Evolutionary conservation across 2,329 filamentous ascomycete species (phyloP).

Genomic region (Ceratocystis huliohia): DNA sequence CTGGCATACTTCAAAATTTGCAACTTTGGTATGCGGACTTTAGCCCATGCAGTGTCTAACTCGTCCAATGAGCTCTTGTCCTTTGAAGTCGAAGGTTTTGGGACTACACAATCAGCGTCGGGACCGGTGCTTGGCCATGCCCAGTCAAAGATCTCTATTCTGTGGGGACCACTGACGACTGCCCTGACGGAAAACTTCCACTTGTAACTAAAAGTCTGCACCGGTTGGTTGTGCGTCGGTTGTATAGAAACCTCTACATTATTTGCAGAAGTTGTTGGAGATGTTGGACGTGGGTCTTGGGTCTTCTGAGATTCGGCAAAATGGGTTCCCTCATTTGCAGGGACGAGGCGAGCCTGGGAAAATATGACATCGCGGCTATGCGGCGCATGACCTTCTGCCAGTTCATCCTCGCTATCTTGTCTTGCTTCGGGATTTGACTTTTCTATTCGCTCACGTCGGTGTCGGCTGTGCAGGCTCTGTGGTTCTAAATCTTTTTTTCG

Average conservation of each 20-base stretch:
- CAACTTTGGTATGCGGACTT: background rate
- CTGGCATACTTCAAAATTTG: background rate
- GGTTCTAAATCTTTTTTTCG: background rate
- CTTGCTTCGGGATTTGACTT: background rate
- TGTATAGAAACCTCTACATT: background rate
- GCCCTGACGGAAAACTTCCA: constrained; percentile 7
- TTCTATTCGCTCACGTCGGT: background rate
- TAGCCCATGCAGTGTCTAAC: background rate
- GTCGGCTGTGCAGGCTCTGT: background rate
- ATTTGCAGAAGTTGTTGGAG: background rate
- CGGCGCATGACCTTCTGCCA: background rate
- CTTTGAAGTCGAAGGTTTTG: background rate
- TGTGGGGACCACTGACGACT: constrained; percentile 13
- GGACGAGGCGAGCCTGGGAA: background rate
- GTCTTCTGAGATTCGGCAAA: background rate
- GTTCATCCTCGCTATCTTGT: constrained; percentile 14
- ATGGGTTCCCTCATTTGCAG: background rate
- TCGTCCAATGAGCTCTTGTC: background rate
- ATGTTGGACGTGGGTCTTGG: background rate
- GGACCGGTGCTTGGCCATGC: background rate
- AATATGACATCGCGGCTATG: background rate
- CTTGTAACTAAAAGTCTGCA: background rate
- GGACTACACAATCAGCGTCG: background rate
- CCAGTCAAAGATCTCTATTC: constrained; percentile 16
- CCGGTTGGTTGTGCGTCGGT: background rate